These are phyloP conservation scores for Fistulina hepatica DNA, from an alignment of 1,284 basidiomycete species.

Conservation along the genomic window DNA sequence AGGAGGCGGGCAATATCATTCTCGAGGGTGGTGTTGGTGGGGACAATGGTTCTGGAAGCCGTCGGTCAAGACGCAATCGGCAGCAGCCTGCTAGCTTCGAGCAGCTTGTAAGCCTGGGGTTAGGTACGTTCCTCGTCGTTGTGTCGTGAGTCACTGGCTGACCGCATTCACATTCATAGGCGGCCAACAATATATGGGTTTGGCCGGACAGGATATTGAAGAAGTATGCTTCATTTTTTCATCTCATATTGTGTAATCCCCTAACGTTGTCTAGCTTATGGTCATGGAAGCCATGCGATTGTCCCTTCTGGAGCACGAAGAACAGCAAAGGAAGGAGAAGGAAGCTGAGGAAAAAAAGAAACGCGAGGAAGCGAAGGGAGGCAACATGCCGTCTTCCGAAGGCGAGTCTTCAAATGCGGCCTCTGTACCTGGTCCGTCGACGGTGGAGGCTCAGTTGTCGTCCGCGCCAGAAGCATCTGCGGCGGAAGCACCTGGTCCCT, in stretches of 20 bases:
- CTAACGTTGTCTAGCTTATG: slow-evolving; percentile 60
- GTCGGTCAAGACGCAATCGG: slow-evolving; percentile 48
- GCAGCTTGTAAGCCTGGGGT: slow-evolving; percentile 51
- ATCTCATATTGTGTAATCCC: slow-evolving; percentile 1
- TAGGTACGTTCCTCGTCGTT: no score
- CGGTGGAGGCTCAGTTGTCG: slow-evolving; percentile 13
- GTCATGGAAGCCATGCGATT: slow-evolving; percentile 98
- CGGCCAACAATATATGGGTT: no score
- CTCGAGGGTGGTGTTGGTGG: slow-evolving; percentile 27
- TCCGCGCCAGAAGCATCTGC: slow-evolving; percentile 17
- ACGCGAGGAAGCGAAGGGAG: slow-evolving; percentile 25
- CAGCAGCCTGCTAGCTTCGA: slow-evolving; percentile 47
- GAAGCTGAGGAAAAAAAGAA: slow-evolving; percentile 45
- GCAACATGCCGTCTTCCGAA: not conserved
- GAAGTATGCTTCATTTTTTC: slow-evolving; percentile 47
- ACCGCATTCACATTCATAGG: no score
- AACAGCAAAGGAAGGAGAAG: slow-evolving; percentile 59
- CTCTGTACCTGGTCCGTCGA: slow-evolving; percentile 15
- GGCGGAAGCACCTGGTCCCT: slow-evolving; percentile 7
- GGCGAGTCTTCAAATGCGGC: slow-evolving; percentile 7
- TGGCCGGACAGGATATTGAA: slow-evolving; percentile 76
- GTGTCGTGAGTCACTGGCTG: no score
- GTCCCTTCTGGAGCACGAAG: slow-evolving; percentile 85
- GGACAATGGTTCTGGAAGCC: slow-evolving; percentile 29
- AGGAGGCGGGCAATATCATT: slow-evolving; percentile 40